Conservation (phyloP, 108 stramenopile genomes). For the Mayamaea pseudoterrestris region DNA sequence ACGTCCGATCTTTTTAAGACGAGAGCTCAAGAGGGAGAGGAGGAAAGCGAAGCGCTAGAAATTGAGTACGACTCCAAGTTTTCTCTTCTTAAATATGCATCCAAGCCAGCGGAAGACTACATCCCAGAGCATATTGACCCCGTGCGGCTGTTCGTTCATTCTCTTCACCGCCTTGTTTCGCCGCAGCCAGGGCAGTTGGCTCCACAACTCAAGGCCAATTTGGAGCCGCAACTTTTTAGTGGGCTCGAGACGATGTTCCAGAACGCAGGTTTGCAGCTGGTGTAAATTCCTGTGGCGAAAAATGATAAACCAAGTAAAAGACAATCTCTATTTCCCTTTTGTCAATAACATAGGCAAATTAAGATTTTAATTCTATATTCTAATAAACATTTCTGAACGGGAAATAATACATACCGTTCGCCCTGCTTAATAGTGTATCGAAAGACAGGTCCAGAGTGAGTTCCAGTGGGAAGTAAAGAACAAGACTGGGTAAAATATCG, state of each 20-base stretch:
- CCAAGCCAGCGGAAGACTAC: slow-evolving; percentile 45
- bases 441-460: too few species aligned
- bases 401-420: too few species aligned
- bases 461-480: too few species aligned
- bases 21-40: slow-evolving; percentile 22
- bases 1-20: slow-evolving; percentile 31
- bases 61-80: slow-evolving; percentile 69
- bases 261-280: slow-evolving; percentile 1
- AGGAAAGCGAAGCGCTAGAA: slow-evolving; percentile 23
- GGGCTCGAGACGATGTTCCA: slow-evolving; percentile 49
- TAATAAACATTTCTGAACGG: too few species aligned
- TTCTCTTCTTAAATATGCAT: slow-evolving; percentile 57
- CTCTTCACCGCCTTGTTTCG: slow-evolving; percentile 28
- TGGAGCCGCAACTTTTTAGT: slow-evolving; percentile 52
- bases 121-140: slow-evolving; percentile 60
- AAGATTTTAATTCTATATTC: too few species aligned
- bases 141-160: slow-evolving; percentile 22
- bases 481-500: too few species aligned
- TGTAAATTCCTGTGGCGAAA: too few species aligned
- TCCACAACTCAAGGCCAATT: slow-evolving; percentile 50
- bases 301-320: too few species aligned
- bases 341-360: too few species aligned
- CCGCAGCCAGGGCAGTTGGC: slow-evolving; percentile 40
- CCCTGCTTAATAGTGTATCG: too few species aligned
- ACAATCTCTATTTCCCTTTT: too few species aligned